Conservation (phyloP, 106 monocot genomes). For the Dioscorea alata region DNA sequence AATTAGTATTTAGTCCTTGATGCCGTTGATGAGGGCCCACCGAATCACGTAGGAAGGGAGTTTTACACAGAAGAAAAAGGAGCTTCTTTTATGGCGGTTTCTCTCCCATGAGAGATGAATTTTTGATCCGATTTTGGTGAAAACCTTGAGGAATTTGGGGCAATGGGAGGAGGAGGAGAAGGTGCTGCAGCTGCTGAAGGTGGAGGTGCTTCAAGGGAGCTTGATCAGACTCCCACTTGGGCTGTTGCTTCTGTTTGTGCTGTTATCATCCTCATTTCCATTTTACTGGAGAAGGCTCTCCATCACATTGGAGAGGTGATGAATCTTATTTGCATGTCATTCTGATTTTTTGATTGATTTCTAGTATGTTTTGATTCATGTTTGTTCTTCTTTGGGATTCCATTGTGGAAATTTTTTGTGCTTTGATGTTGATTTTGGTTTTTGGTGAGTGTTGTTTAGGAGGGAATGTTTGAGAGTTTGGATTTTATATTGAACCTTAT, state of each 20-base stretch:
- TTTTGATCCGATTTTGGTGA: background rate
- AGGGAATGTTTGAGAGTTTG: too few relatives aligned
- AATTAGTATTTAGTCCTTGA: too few relatives aligned
- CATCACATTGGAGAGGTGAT: slow-evolving; percentile 63
- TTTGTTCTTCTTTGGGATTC: background rate
- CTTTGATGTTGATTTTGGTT: too few relatives aligned
- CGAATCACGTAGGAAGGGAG: too few relatives aligned
- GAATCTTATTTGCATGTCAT: background rate
- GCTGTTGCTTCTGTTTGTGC: slow-evolving; percentile 75
- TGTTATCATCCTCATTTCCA: slow-evolving; percentile 69
- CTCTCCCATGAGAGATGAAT: background rate
- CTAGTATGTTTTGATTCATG: background rate
- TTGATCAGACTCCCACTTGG: slow-evolving; percentile 89
- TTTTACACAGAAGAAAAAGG: too few relatives aligned
- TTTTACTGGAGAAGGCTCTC: slow-evolving; percentile 60
- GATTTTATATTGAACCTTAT: too few relatives aligned
- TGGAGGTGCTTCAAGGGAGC: slow-evolving; percentile 34
- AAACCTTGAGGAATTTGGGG: background rate
- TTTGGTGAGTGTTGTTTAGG: too few relatives aligned
- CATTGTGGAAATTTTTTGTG: too few relatives aligned
- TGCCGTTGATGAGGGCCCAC: too few relatives aligned
- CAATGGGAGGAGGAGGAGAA: slow-evolving; percentile 46
- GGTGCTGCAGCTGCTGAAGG: background rate
- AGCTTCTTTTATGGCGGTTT: too few relatives aligned
- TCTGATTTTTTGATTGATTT: background rate